Evolutionary conservation across 768 basidiomycete genomes (phyloP), one percentile per base, ranked within the genome.

Genomic region (Pholiota molesta): DNA sequence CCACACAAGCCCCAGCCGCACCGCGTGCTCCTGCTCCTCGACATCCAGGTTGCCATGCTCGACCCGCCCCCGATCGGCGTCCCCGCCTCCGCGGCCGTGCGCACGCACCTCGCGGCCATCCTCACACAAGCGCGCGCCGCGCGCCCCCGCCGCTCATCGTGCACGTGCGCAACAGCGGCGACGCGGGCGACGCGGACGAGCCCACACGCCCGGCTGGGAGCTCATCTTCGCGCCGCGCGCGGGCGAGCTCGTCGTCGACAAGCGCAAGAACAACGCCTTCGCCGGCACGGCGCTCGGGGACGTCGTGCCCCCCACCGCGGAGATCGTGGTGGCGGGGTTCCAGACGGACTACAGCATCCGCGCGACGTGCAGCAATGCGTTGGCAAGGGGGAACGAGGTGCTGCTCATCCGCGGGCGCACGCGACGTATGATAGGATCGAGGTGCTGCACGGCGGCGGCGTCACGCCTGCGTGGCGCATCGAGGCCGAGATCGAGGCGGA

Each of bases 241-340:
- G 0, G 67, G 77, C 67, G 89, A 90, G 70, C 70, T 74, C 54
- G 76, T 89, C 55, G 65, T 90, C 51, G 88, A 90, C 75, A 90
- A 90, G 75, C 75, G 76, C 53, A 87, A 87, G 75, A 89, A 86
- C 75, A 89, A 90, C 65, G 87, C 88, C 28, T 91, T 90, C 65
- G 78, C 81, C 0, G 86, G 86, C 11, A 90, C 88, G 19, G 63
- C 56, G 11, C 77, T 91, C 3, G 80, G 73, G 8, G 77, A 81
- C 3, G 68, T 86, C 45, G 74, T 91, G 37, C 78, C 81, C 0
- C 57, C 69, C 3, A 79, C 83, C 31, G 87, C 87, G 14, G 84
- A 89, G 77, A 78, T 90, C 55, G 79, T 90, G 55, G 79, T 90
- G 54, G 83, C 83, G 17, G 89, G 89, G 14, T 81, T 88, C 70